Percentiles rank a stretch among this genome's conserved stretches.
phyloP scores from a whole-genome alignment of 139 green algal species.

The Closterium sp. region DNA sequence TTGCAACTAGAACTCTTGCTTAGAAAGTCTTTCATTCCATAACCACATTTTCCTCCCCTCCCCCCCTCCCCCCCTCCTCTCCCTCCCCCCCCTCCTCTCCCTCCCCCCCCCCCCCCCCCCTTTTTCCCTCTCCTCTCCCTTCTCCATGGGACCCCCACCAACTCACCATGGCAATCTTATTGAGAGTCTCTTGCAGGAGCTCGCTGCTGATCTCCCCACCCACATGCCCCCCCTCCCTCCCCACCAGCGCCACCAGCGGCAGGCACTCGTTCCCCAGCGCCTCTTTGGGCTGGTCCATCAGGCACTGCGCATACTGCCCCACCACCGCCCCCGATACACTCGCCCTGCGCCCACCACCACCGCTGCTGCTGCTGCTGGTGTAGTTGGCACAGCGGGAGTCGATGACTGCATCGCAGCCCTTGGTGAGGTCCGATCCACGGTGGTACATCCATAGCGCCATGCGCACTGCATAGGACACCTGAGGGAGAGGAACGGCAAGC shows the following conservation, averaged over 20 bases:
- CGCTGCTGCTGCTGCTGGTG: neutral
- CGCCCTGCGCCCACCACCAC: neutral
- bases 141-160: too few species aligned
- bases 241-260: conserved; percentile 27
- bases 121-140: too few species aligned
- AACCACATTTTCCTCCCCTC: too few species aligned
- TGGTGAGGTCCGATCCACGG: conserved; percentile 63
- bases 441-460: conserved; percentile 82
- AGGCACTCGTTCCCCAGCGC: neutral
- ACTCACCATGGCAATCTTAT: conserved; percentile 29
- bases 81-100: too few species aligned
- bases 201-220: neutral
- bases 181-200: conserved; percentile 29
- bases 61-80: too few species aligned
- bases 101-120: too few species aligned
- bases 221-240: conserved; percentile 21
- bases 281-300: conserved; percentile 43
- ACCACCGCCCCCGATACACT: conserved; percentile 43
- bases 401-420: conserved; percentile 70
- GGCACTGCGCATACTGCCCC: conserved; percentile 70
- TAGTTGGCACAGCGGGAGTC: conserved; percentile 56
- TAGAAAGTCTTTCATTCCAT: too few species aligned
- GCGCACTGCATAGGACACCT: conserved; percentile 75
- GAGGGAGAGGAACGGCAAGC: conserved; percentile 37
- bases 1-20: too few species aligned